Base-by-base conservation (phyloP, 495 filamentous ascomycete genomes). In the Geoglossum glabrum region DNA sequence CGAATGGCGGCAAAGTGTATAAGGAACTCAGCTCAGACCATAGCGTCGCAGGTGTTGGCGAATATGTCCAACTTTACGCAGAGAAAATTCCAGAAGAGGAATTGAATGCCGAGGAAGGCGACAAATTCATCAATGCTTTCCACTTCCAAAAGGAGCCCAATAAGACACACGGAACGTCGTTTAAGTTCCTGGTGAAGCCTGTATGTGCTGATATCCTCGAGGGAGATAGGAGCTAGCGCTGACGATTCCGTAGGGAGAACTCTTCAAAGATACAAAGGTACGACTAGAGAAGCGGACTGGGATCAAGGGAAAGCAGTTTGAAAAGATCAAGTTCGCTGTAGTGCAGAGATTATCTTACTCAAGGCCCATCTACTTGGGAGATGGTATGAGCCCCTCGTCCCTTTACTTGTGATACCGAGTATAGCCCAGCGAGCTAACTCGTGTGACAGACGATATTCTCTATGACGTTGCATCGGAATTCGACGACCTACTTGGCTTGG, bases 261-360 rank as follows among this genome's bases (percentile, higher is more conserved):
- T 74, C 36, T 99, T 97, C 72, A 79, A 82, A 40, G 84, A 97
- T 31, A 96, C 92, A 54, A 94, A 89, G 72, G 82, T 90, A 64
- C 81, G 92, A 25, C 74, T 99, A 2, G 87, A 87, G 63, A 86
- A 86, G 66, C 79, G 92, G 52, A 94, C 86, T 1, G 89, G 89
- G 13, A 81, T 99, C 67, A 97, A 95, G 72, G 92, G 92, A 61
- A 97, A 97, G 73, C 87, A 86, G 57, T 92, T 97, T 61, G 92
- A 99, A 69, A 99, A 96, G 75, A 89, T 97, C 67, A 95, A 90
- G 70, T 96, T 99, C 73, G 86, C 88, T 5, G 70, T 95, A 47
- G 76, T 96, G 7, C 78, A 79, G 60, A 77, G 84, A 56, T 68
- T 74, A 27, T 69, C 75, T 27, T 93, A 83, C 69, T 79, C 84